These are phyloP conservation scores for Pseudogymnoascus destructans DNA, from an alignment of 2,329 filamentous ascomycete species.

Conservation along the genomic window DNA sequence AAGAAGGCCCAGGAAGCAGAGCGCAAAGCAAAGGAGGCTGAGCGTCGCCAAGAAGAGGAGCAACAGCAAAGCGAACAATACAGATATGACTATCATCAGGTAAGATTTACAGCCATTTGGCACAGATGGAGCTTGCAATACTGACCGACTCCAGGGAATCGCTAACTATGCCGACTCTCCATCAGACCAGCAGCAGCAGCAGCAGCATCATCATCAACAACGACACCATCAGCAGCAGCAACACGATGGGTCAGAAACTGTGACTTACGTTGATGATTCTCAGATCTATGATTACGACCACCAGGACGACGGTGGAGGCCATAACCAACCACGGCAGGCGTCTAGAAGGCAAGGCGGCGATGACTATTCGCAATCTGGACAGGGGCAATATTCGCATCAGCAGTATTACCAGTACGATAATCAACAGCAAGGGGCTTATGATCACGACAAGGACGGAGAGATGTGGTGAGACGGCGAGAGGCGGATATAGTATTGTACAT, in stretches of 20 bases:
- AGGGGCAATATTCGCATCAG: conserved; percentile 17
- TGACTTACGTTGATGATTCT: conserved; percentile 34
- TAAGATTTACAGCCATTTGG: conserved; percentile 14
- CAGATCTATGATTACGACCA: conserved; percentile 38
- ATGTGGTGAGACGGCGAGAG: conserved; percentile 1
- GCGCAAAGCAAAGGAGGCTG: conserved; percentile 31
- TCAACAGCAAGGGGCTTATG: conserved; percentile 3
- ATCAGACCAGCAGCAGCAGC: conserved; percentile 12
- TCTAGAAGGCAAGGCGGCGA: conserved; percentile 13
- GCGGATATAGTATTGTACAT: conserved; percentile 2
- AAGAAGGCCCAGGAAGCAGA: conserved; percentile 49
- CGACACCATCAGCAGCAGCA: conserved; percentile 16
- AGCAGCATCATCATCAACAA: background rate
- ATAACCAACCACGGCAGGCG: conserved; percentile 9
- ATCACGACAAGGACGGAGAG: background rate
- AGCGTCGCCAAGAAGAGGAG: conserved; percentile 24
- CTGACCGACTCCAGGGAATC: conserved; percentile 23
- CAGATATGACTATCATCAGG: conserved; percentile 28
- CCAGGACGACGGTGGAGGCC: conserved; percentile 24
- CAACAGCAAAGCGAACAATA: conserved; percentile 25
- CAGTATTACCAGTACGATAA: conserved; percentile 9
- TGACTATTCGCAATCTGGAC: conserved; percentile 11
- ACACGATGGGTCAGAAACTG: conserved; percentile 27
- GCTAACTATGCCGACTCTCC: conserved; percentile 24
- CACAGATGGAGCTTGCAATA: conserved; percentile 6